Evolutionary conservation across 768 basidiomycete genomes (phyloP), one percentile per base, ranked within the genome.

Genomic region (Inosperma sp.): DNA sequence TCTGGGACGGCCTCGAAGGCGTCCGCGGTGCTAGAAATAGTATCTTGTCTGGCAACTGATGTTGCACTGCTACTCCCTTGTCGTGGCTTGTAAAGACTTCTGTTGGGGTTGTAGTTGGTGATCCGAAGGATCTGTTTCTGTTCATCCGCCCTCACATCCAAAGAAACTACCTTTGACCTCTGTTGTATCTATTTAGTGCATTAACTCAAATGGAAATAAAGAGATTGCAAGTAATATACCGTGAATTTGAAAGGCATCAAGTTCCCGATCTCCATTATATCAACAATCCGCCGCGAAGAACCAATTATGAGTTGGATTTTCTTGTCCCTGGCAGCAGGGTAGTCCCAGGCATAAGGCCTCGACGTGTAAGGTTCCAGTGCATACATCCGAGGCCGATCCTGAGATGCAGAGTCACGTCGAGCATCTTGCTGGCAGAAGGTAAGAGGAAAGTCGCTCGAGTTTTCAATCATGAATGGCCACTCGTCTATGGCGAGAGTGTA

Each of bases 261-360:
- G 56, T 88, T 80, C 22, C 96, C 96, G 17, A 99, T 98, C 66
- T 97, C 96, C 84, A 95, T 85, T 53, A 95, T 84, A 63, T 98
- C 95, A 44, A 98, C 72, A 17, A 75, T 66, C 23, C 90, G 79
- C 9, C 78, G 79, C 47, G 79, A 68, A 19, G 78, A 77, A 35
- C 83, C 83, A 42, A 84, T 75, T 8, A 66, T 64, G 17, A 99
- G 72, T 29, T 81, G 65, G 21, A 99, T 72, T 56, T 82, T 84
- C 69, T 95, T 98, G 58, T 87, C 84, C 39, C 73, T 73, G 1
- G 84, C 84, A 3, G 93, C 88, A 6, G 96, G 96, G 52, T 77
- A 82, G 62, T 99, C 96, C 95, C 95, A 99, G 4, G 93, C 88
- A 63, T 97, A 99, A 26, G 79, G 71, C 37, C 78, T 64, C 13